Evolutionary conservation across 2,329 filamentous ascomycete species (phyloP), one percentile per base, ranked within the genome.

Genomic region (Ascochyta pisi): DNA sequence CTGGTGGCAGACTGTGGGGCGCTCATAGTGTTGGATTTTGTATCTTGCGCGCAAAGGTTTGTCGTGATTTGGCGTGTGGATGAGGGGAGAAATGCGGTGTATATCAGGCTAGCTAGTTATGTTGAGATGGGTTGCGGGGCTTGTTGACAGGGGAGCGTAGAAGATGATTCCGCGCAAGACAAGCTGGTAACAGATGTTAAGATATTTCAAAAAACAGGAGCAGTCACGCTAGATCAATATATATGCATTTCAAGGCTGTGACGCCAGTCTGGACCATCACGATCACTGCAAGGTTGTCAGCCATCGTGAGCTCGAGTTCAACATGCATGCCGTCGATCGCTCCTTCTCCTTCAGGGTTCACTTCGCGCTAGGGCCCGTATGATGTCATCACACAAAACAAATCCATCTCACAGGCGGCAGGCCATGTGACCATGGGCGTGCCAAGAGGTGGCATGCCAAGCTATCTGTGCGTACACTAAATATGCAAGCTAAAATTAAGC

Each of bases 1-100:
- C 60, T 68, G 22, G 70, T 73, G n/a, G 71, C 63, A 43, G 68
- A 69, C 22, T 70, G 69, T 7, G 71, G 69, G n/a, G 62, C 66
- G 34, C 71, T 64, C 73, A 76, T 75, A 8, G 48, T 59, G 49
- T 40, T 35, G 27, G 15, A 12, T n/a, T 29, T 3, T 40, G 22
- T 31, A 12, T 31, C 12, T 29, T n/a, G 19, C 1, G 35, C 9
- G 41, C 1, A 13, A 31, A 13, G 12, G 10, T 31, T 13, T 29
- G 24, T 31, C 26, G 47, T 51, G 48, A 35, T 39, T 33, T 29
- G 48, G 24, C 42, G 23, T 24, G 22, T 12, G 24, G 19, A 31
- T 7, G 26, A 27, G 26, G 42, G 38, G 43, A 43, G 24, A 26
- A 40, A 10, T 24, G 52, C 41, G 40, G 53, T 47, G 37, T 43